Conservation (phyloP, 1,139 yeast species). For the Groenewaldozyma auringiensis region DNA sequence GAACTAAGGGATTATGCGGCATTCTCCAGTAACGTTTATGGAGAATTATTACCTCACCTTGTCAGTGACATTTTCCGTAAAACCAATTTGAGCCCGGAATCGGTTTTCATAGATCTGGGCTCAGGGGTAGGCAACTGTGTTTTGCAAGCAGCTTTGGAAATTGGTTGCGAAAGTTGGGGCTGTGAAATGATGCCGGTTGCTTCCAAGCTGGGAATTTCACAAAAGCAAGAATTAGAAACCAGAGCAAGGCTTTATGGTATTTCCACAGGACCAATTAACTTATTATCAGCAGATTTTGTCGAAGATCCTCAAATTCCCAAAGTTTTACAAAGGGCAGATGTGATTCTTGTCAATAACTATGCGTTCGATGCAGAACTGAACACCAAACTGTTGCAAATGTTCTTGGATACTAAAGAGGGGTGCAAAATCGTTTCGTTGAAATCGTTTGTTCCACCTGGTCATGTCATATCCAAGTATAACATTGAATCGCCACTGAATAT, state of each 20-base stretch:
- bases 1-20: conserved; percentile 69
- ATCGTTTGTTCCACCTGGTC: conserved; percentile 55
- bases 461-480: conserved; percentile 45
- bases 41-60: conserved; percentile 78
- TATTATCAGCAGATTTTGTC: conserved; percentile 63
- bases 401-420: conserved; percentile 61
- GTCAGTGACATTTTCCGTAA: conserved; percentile 60
- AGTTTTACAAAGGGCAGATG: conserved; percentile 56
- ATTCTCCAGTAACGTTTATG: conserved; percentile 85
- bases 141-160: conserved; percentile 81
- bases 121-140: conserved; percentile 94
- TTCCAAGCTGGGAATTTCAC: conserved; percentile 56
- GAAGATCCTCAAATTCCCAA: conserved; percentile 49
- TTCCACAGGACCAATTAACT: conserved; percentile 45
- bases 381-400: conserved; percentile 56
- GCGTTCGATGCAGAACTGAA: conserved; percentile 71
- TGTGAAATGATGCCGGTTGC: conserved; percentile 87
- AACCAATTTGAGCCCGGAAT: conserved; percentile 47
- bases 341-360: conserved; percentile 73
- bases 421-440: conserved; percentile 71
- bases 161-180: conserved; percentile 80
- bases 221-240: conserved; percentile 48
- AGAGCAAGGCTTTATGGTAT: conserved; percentile 61
- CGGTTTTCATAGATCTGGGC: conserved; percentile 74
- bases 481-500: conserved; percentile 51